Evolutionary conservation across 768 basidiomycete genomes (phyloP).

Genomic region (Pleurotus salmoneostramineus): DNA sequence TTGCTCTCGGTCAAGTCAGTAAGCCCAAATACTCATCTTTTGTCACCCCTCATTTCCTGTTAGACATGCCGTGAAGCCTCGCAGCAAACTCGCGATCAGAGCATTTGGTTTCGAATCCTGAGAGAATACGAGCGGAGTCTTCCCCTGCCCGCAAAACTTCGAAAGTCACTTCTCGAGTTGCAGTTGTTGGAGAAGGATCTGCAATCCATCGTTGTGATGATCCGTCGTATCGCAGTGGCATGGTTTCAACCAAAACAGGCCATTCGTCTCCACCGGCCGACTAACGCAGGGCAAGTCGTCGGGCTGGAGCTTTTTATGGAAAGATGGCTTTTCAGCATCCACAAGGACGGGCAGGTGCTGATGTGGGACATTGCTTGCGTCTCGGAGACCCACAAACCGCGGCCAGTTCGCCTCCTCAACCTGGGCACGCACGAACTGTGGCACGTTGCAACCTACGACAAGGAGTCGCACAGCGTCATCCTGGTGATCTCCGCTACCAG

Average conservation of each 20-base stretch:
- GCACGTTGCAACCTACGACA: conserved; percentile 18
- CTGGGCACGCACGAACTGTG: conserved; percentile 14
- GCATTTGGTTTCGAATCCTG: neutral
- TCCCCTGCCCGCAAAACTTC: neutral
- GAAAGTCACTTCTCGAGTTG: neutral
- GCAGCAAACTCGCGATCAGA: neutral
- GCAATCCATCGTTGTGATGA: neutral
- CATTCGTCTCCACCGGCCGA: neutral
- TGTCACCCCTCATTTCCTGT: neutral
- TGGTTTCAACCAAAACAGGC: neutral
- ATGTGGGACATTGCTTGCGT: neutral
- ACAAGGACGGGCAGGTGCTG: neutral
- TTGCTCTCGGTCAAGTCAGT: neutral
- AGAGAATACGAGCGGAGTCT: neutral
- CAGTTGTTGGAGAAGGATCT: neutral
- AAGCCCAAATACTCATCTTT: neutral
- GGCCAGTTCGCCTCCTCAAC: neutral
- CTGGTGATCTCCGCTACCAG: conserved; percentile 20
- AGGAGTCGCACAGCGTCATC: conserved; percentile 17
- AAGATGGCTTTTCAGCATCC: conserved; percentile 2
- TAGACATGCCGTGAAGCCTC: neutral
- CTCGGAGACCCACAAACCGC: neutral
- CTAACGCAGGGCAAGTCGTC: neutral
- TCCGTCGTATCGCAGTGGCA: neutral
- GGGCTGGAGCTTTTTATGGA: conserved; percentile 2